Percentiles rank a stretch among this genome's conserved stretches.
Evolutionary conservation across 169 alveolate genomes (phyloP).

Genomic region (Cryptosporidium xiaoi): DNA sequence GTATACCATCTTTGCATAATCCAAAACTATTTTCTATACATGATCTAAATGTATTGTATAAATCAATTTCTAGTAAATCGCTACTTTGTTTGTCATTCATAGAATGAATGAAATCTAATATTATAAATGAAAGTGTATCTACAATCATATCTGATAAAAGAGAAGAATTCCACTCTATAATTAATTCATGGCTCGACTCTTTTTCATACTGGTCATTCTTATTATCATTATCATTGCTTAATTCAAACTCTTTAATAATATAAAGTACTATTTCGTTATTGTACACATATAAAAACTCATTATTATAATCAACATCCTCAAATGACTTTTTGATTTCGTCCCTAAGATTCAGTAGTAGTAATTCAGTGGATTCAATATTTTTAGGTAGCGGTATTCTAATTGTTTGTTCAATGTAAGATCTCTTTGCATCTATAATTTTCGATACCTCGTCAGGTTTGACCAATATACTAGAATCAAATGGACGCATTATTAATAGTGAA

Average conservation of each 20-base stretch:
- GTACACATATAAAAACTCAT: conserved; percentile 14
- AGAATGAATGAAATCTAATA: conserved; percentile 29
- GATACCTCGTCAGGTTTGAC: conserved; percentile 52
- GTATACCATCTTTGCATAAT: conserved; percentile 27
- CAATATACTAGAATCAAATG: conserved; percentile 43
- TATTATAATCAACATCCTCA: conserved; percentile 20
- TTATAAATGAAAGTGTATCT: conserved; percentile 59
- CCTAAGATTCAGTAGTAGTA: not conserved
- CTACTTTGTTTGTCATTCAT: not conserved
- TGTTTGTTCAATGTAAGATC: conserved; percentile 51
- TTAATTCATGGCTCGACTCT: not conserved
- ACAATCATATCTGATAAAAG: conserved; percentile 34
- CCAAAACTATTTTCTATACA: conserved; percentile 53
- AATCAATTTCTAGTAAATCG: not conserved
- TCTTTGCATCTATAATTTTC: conserved; percentile 35
- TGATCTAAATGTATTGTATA: conserved; percentile 36
- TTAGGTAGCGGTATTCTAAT: conserved; percentile 44
- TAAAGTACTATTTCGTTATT: conserved; percentile 20
- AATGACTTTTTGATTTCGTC: conserved; percentile 25
- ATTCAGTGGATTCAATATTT: not conserved
- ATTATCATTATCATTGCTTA: not conserved
- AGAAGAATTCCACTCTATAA: conserved; percentile 58
- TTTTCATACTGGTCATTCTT: not conserved
- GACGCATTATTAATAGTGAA: conserved; percentile 45
- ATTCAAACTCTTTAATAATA: conserved; percentile 1